phyloP scores from a whole-genome alignment of 164 flowering plant species.

The Umbilicus rupestris region DNA sequence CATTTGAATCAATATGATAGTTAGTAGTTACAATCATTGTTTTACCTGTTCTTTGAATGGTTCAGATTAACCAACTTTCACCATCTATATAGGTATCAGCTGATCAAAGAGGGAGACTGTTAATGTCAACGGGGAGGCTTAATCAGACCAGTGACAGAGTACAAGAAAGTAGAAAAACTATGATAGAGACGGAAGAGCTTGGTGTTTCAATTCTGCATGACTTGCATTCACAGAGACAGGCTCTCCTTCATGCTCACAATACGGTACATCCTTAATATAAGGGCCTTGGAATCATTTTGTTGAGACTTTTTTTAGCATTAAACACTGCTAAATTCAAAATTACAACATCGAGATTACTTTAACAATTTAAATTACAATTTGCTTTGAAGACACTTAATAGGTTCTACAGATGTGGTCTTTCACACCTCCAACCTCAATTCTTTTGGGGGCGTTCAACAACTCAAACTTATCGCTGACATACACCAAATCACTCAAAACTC shows the following conservation, averaged over 20 bases:
- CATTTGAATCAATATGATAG: not conserved
- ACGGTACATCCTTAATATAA: conserved; percentile 22
- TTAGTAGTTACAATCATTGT: not conserved
- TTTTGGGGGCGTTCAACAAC: too few relatives aligned
- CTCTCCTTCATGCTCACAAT: conserved; percentile 47
- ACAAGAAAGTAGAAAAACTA: conserved; percentile 49
- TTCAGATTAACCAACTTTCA: not conserved
- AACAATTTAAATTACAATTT: not conserved
- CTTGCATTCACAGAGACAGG: conserved; percentile 51
- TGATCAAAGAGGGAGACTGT: conserved; percentile 44
- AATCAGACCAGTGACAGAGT: conserved; percentile 42
- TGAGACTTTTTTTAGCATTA: not conserved
- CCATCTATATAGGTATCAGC: conserved; percentile 37
- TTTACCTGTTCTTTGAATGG: not conserved
- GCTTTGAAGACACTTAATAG: not conserved
- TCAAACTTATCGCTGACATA: too few relatives aligned
- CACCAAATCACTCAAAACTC: too few relatives aligned
- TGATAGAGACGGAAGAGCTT: conserved; percentile 72
- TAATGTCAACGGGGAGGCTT: conserved; percentile 41
- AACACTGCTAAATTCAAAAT: not conserved
- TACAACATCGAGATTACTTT: not conserved
- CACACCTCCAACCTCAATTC: too few relatives aligned
- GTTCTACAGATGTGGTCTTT: too few relatives aligned
- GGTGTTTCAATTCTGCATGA: conserved; percentile 72
- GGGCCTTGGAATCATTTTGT: not conserved